phyloP scores from a whole-genome alignment of 768 basidiomycete species.

The Phanerochaete carnosa region DNA sequence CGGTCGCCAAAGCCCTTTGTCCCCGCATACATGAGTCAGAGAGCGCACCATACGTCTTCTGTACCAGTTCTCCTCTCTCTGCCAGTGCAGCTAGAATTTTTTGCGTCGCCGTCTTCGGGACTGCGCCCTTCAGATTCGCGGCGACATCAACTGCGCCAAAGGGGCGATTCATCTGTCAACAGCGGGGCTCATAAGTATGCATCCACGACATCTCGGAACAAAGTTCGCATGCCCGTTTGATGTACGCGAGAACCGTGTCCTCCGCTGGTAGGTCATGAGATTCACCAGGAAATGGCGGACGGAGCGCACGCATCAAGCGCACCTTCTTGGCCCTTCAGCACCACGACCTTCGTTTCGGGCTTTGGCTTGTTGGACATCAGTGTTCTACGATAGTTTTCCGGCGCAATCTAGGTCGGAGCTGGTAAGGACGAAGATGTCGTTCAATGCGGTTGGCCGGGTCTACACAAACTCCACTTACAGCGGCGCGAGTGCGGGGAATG shows the following conservation, averaged over 20 bases:
- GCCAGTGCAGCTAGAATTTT: slow-evolving; percentile 80
- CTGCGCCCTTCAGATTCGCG: slow-evolving; percentile 86
- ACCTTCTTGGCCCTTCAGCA: slow-evolving; percentile 79
- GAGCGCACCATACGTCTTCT: slow-evolving; percentile 75
- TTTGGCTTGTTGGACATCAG: slow-evolving; percentile 23
- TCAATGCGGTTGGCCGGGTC: too few species aligned
- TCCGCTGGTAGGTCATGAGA: slow-evolving; percentile 46
- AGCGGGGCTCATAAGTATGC: neutral
- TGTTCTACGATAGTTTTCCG: neutral
- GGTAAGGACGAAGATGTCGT: too few species aligned
- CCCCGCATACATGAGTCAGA: neutral
- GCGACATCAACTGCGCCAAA: slow-evolving; percentile 90
- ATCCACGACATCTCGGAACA: neutral
- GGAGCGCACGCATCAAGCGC: neutral
- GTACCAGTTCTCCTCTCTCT: slow-evolving; percentile 79
- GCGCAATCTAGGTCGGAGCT: neutral
- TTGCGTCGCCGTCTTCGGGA: slow-evolving; percentile 79
- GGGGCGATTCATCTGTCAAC: slow-evolving; percentile 84
- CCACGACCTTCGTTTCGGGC: slow-evolving; percentile 29
- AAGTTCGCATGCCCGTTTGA: slow-evolving; percentile 56
- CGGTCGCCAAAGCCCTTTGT: neutral
- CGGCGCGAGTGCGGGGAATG: neutral
- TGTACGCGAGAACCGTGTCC: slow-evolving; percentile 72
- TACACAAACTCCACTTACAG: too few species aligned
- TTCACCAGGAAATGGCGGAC: neutral